Evolutionary conservation across 257 asterid species (phyloP).

Genomic region (Lantana camara): DNA sequence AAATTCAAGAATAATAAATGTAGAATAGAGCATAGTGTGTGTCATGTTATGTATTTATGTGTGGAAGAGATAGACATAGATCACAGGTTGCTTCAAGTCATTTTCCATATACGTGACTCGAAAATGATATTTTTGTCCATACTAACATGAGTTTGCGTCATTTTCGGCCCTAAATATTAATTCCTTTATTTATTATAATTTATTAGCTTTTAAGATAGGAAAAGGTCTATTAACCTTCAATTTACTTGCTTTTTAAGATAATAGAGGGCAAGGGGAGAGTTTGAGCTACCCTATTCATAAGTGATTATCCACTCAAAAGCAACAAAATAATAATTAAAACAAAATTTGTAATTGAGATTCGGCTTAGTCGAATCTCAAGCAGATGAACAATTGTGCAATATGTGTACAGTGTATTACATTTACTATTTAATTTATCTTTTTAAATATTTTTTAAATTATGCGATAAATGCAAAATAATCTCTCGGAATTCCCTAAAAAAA

Average conservation of each 20-base stretch:
- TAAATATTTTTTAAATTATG: too few relatives aligned
- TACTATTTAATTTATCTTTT: too few relatives aligned
- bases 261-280: not conserved
- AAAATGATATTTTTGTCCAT: conserved; percentile 17
- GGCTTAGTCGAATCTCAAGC: too few relatives aligned
- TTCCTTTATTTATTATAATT: conserved; percentile 1
- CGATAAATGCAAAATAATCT: too few relatives aligned
- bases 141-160: not conserved
- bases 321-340: too few relatives aligned
- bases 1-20: too few relatives aligned
- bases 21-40: too few relatives aligned
- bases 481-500: too few relatives aligned
- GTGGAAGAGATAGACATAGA: conserved; percentile 24
- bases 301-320: too few relatives aligned
- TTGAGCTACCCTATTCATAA: not conserved
- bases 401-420: too few relatives aligned
- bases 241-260: not conserved
- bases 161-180: not conserved
- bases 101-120: conserved; percentile 24
- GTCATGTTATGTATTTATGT: not conserved
- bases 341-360: too few relatives aligned
- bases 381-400: too few relatives aligned
- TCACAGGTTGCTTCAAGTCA: conserved; percentile 36
- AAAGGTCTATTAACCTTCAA: not conserved
- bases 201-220: not conserved